phyloP scores from a whole-genome alignment of 2,329 filamentous ascomycete species.

The Chaetomiaceae sp. region DNA sequence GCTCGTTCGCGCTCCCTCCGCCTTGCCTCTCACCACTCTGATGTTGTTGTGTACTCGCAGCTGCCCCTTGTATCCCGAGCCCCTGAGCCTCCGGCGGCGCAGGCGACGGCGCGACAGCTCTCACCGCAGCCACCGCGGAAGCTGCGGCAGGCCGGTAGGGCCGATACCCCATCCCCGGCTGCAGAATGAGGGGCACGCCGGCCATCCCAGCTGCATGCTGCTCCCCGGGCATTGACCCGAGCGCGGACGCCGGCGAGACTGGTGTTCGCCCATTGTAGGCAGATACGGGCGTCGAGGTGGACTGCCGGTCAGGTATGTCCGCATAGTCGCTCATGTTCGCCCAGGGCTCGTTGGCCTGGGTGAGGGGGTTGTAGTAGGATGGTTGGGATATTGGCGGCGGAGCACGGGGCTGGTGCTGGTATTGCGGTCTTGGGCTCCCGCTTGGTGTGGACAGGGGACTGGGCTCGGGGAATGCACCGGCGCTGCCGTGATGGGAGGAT shows the following conservation, averaged over 20 bases:
- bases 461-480: neutral
- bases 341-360: neutral
- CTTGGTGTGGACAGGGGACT: conserved; percentile 2
- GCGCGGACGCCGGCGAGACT: conserved; percentile 9
- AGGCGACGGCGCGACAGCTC: neutral
- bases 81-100: neutral
- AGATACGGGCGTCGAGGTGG: conserved; percentile 10
- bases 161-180: conserved; percentile 15
- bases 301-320: conserved; percentile 1
- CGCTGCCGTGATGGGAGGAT: neutral
- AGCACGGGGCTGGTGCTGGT: conserved; percentile 1
- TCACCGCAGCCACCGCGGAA: neutral
- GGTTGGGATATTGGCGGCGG: neutral
- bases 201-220: neutral
- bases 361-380: neutral
- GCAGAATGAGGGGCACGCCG: conserved; percentile 13
- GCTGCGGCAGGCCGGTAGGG: conserved; percentile 8
- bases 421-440: conserved; percentile 2
- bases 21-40: too few species aligned
- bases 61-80: too few species aligned
- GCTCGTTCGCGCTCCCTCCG: too few species aligned
- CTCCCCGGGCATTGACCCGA: conserved; percentile 8
- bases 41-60: too few species aligned
- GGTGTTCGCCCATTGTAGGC: conserved; percentile 8
- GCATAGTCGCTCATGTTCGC: too few species aligned